These are phyloP conservation scores for Euphorbia schlechtendalii DNA, from an alignment of 441 rosid species.

Conservation along the genomic window DNA sequence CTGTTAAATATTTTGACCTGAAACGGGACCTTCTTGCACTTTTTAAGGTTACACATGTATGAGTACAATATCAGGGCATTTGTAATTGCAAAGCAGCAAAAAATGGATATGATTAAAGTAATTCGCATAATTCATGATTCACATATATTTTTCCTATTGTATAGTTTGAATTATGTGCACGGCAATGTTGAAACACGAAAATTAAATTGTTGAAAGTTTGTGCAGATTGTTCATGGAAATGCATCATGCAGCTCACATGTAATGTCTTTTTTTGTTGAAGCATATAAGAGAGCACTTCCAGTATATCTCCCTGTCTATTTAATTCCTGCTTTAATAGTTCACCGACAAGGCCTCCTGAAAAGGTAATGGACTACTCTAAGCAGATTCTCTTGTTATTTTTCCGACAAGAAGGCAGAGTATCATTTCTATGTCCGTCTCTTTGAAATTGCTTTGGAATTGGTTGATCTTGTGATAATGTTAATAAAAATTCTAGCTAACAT, in stretches of 20 bases:
- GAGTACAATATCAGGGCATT: no score
- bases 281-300: constrained; percentile 80
- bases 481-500: not conserved
- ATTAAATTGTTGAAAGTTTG: constrained; percentile 13
- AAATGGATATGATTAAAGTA: not conserved
- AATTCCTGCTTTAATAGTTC: constrained; percentile 87
- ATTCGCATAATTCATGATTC: not conserved
- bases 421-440: not conserved
- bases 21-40: not conserved
- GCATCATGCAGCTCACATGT: constrained; percentile 62
- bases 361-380: constrained; percentile 37
- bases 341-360: constrained; percentile 71
- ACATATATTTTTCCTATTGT: not conserved
- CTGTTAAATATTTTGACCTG: not conserved
- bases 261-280: constrained; percentile 59
- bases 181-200: not conserved
- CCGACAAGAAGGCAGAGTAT: constrained; percentile 3
- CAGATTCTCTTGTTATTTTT: constrained; percentile 10
- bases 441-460: not conserved
- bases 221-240: constrained; percentile 86
- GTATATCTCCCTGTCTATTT: constrained; percentile 88
- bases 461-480: not conserved
- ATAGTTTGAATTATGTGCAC: constrained; percentile 4
- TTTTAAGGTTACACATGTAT: no score
- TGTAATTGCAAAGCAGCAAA: no score